Percentiles rank a stretch among this genome's conserved stretches.
phyloP scores from a whole-genome alignment of 2,329 filamentous ascomycete species.

The Fusarium irregulare region DNA sequence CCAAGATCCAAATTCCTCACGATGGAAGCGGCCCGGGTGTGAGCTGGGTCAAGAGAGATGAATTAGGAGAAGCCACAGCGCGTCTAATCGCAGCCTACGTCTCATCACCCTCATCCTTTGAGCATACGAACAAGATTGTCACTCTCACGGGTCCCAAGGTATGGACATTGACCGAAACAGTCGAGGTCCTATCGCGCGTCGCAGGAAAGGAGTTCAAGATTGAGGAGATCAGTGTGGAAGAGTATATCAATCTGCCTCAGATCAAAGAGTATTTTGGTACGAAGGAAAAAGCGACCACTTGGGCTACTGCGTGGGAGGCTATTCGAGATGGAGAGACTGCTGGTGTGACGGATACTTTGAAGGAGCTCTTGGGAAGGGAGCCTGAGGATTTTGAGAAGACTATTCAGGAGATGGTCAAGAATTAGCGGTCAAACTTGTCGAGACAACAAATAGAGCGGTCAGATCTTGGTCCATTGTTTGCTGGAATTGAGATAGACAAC shows the following conservation, averaged over 20 bases:
- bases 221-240: constrained; percentile 23
- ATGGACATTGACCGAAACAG: constrained; percentile 15
- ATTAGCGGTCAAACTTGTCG: neutral
- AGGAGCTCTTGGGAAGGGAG: constrained; percentile 16
- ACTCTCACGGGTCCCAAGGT: constrained; percentile 10
- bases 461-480: neutral
- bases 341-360: neutral
- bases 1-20: constrained; percentile 17
- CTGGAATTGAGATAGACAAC: neutral
- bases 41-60: constrained; percentile 37
- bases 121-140: constrained; percentile 12
- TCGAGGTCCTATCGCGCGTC: neutral
- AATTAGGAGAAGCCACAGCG: constrained; percentile 34
- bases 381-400: constrained; percentile 30
- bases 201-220: neutral
- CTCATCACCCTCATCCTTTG: neutral
- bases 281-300: neutral
- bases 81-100: constrained; percentile 15
- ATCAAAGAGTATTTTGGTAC: constrained; percentile 18
- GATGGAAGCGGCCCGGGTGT: constrained; percentile 24
- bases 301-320: constrained; percentile 38
- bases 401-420: constrained; percentile 3
- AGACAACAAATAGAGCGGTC: neutral
- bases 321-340: constrained; percentile 30
- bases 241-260: constrained; percentile 19